Percentiles rank a stretch among this genome's conserved stretches.
These are phyloP conservation scores for Botryobasidium botryosum DNA, from an alignment of 768 basidiomycete species.

Conservation along the genomic window DNA sequence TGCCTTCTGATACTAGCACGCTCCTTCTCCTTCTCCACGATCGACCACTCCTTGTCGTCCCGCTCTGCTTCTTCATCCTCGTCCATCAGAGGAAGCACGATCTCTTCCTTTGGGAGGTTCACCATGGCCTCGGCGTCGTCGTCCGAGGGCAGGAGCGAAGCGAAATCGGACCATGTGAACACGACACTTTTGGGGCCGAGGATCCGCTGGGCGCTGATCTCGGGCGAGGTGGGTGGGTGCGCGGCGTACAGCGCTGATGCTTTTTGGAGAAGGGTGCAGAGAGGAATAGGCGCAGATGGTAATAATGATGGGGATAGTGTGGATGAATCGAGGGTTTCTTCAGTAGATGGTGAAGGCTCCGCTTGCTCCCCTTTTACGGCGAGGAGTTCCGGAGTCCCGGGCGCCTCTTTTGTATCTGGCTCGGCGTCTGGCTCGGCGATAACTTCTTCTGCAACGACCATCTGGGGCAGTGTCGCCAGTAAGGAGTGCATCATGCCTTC, in stretches of 20 bases:
- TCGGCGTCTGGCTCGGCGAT: not conserved
- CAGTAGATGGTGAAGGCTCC: not conserved
- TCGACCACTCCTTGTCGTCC: not conserved
- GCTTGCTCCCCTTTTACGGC: not conserved
- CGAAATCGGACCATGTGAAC: constrained; percentile 48
- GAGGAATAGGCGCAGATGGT: not conserved
- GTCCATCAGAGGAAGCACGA: constrained; percentile 34
- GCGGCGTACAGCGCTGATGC: constrained; percentile 25
- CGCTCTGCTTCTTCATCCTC: constrained; percentile 8
- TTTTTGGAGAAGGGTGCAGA: not conserved
- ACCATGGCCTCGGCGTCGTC: constrained; percentile 47
- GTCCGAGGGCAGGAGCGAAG: constrained; percentile 28
- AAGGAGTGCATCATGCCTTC: constrained; percentile 68
- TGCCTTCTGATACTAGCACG: not conserved
- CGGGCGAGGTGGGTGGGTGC: constrained; percentile 45
- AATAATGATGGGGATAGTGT: constrained; percentile 6
- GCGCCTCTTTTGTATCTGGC: not conserved
- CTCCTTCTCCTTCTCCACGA: constrained; percentile 3
- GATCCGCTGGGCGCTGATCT: constrained; percentile 35
- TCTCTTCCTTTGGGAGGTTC: constrained; percentile 28
- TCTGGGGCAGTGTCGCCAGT: constrained; percentile 20
- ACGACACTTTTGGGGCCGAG: constrained; percentile 68
- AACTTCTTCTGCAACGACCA: constrained; percentile 11
- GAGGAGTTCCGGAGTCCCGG: not conserved
- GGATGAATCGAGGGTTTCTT: not conserved